These are phyloP conservation scores for Fusarium kyushuense DNA, from an alignment of 2,329 filamentous ascomycete species.

Conservation along the genomic window DNA sequence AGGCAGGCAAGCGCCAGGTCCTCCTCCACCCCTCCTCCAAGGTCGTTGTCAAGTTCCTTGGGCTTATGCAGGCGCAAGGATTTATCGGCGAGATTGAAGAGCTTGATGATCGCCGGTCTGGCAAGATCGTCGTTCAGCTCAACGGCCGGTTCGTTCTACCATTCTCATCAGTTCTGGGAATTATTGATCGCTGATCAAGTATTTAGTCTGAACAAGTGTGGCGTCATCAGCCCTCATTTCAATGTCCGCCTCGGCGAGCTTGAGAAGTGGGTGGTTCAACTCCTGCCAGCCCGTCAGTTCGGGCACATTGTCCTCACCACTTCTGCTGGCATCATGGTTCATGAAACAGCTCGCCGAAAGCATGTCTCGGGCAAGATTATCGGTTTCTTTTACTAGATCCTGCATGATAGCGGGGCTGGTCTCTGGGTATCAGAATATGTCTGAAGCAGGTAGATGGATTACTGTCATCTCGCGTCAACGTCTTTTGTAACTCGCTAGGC, in stretches of 20 bases:
- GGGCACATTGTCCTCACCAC: not conserved
- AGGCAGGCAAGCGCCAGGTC: not conserved
- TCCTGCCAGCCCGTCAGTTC: not conserved
- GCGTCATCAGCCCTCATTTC: not conserved
- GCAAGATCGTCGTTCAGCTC: not conserved
- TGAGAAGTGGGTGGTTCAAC: not conserved
- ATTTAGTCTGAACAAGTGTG: not conserved
- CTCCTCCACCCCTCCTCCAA: not conserved
- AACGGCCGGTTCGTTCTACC: not conserved
- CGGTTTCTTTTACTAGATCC: not conserved
- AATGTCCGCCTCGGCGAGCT: not conserved
- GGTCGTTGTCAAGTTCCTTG: not conserved
- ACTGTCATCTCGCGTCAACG: not conserved
- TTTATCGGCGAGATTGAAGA: not conserved
- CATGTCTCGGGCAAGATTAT: not conserved
- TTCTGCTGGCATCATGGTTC: not conserved
- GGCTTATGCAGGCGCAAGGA: not conserved
- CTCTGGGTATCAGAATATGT: not conserved
- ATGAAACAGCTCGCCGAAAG: not conserved
- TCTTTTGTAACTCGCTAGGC: not conserved
- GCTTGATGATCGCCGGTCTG: not conserved
- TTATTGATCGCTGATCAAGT: too few relatives aligned
- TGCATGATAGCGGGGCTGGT: not conserved
- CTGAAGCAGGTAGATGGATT: not conserved
- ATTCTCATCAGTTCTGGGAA: too few relatives aligned